These are phyloP conservation scores for Sequoia sempervirens DNA, from an alignment of 75 land plant species.

Conservation along the genomic window DNA sequence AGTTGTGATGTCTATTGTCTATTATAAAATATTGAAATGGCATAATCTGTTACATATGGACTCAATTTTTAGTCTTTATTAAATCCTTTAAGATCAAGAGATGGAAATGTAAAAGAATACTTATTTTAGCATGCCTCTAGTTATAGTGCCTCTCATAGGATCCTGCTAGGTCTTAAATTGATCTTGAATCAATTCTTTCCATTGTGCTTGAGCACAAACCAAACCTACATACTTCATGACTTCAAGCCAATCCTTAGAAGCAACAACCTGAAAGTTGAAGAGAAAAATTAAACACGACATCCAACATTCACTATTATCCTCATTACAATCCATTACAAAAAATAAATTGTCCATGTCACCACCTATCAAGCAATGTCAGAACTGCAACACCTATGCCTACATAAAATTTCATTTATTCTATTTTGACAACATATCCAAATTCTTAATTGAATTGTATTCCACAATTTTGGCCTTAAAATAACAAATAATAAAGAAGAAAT, in stretches of 20 bases:
- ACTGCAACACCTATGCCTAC: background rate
- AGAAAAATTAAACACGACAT: background rate
- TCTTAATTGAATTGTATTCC: background rate
- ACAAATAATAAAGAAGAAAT: background rate
- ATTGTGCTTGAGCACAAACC: conserved; percentile 90
- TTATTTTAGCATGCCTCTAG: conserved; percentile 87
- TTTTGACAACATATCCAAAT: background rate
- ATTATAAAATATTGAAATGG: background rate
- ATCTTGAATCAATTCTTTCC: conserved; percentile 87
- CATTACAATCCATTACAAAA: background rate
- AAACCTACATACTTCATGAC: conserved; percentile 93
- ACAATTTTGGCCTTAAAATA: background rate
- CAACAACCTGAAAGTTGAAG: conserved; percentile 64
- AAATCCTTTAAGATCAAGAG: background rate
- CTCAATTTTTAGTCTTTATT: background rate
- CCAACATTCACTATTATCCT: background rate
- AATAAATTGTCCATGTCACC: background rate
- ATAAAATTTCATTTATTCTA: background rate
- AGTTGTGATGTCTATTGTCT: background rate
- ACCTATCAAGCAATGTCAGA: background rate
- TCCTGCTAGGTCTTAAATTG: conserved; percentile 81
- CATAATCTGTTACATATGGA: background rate
- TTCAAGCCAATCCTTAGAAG: conserved; percentile 96
- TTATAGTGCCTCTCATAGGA: conserved; percentile 67
- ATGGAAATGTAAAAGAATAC: background rate